These are phyloP conservation scores for Ampelomyces quisqualis DNA, from an alignment of 2,329 filamentous ascomycete species.

Conservation along the genomic window DNA sequence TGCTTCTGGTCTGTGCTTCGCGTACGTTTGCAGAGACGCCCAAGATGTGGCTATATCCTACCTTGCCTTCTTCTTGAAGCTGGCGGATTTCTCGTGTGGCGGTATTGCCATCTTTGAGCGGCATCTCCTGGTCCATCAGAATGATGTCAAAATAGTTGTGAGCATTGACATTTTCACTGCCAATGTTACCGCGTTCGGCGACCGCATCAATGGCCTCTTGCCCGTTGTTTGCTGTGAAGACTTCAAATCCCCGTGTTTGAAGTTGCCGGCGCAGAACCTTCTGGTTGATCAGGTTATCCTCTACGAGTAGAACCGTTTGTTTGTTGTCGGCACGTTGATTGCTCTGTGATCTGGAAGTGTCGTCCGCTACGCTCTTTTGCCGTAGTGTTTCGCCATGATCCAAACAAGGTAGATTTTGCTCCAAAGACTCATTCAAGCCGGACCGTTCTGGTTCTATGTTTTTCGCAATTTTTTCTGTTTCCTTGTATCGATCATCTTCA, in stretches of 20 bases:
- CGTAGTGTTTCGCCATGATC: slow-evolving; percentile 28
- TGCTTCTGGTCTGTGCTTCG: slow-evolving; percentile 36
- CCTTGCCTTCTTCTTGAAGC: slow-evolving; percentile 37
- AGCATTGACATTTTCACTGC: slow-evolving; percentile 11
- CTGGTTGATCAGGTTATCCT: slow-evolving; percentile 54
- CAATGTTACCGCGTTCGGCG: slow-evolving; percentile 24
- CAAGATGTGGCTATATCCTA: slow-evolving; percentile 39
- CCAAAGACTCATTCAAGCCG: slow-evolving; percentile 3
- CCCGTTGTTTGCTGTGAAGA: slow-evolving; percentile 48
- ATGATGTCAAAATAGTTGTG: slow-evolving; percentile 45
- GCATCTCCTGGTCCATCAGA: slow-evolving; percentile 51
- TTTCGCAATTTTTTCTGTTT: slow-evolving; percentile 23
- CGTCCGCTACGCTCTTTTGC: slow-evolving; percentile 21
- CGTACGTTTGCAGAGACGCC: slow-evolving; percentile 45
- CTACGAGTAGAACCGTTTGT: slow-evolving; percentile 46
- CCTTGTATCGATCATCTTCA: slow-evolving; percentile 23
- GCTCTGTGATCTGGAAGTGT: slow-evolving; percentile 23
- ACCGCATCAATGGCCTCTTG: slow-evolving; percentile 48
- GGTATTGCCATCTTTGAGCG: slow-evolving; percentile 47
- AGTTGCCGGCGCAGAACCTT: slow-evolving; percentile 54
- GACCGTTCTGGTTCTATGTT: slow-evolving; percentile 11
- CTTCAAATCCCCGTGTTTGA: slow-evolving; percentile 47
- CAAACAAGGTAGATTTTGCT: slow-evolving; percentile 15
- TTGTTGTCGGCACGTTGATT: slow-evolving; percentile 16
- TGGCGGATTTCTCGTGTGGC: slow-evolving; percentile 45